phyloP scores from a whole-genome alignment of 106 monocot species.

The Iris macrosiphon region DNA sequence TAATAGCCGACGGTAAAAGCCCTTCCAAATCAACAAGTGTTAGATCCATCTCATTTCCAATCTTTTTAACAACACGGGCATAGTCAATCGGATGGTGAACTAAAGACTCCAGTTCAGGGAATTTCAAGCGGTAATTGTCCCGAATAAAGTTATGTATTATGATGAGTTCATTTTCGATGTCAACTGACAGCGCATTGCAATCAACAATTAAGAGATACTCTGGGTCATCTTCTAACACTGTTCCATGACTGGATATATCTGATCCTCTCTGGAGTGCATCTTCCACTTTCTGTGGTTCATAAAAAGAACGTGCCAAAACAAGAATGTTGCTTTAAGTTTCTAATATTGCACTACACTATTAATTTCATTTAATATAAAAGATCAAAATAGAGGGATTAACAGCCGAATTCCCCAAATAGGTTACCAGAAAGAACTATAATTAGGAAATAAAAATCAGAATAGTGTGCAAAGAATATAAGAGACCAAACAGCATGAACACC shows the following conservation, averaged over 20 bases:
- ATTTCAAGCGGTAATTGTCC: constrained; percentile 82
- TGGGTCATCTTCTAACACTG: constrained; percentile 76
- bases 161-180: constrained; percentile 83
- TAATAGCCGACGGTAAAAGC: constrained; percentile 88
- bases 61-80: constrained; percentile 87
- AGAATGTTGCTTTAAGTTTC: too few relatives aligned
- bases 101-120: constrained; percentile 92
- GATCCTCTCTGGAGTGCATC: constrained; percentile 60
- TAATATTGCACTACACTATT: too few relatives aligned
- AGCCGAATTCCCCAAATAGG: too few relatives aligned
- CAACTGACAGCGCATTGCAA: constrained; percentile 86
- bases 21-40: constrained; percentile 94
- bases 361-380: too few relatives aligned
- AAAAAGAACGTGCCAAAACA: too few relatives aligned
- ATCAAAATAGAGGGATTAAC: too few relatives aligned
- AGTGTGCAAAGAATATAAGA: too few relatives aligned
- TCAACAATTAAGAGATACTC: constrained; percentile 89
- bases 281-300: constrained; percentile 70
- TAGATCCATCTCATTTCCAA: constrained; percentile 85
- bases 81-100: constrained; percentile 93
- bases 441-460: too few relatives aligned
- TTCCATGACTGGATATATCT: constrained; percentile 41
- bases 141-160: constrained; percentile 94
- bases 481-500: too few relatives aligned
- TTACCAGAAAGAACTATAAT: too few relatives aligned